phyloP scores from a whole-genome alignment of 306 rosid genomes.

The Vachellia pachyceras region DNA sequence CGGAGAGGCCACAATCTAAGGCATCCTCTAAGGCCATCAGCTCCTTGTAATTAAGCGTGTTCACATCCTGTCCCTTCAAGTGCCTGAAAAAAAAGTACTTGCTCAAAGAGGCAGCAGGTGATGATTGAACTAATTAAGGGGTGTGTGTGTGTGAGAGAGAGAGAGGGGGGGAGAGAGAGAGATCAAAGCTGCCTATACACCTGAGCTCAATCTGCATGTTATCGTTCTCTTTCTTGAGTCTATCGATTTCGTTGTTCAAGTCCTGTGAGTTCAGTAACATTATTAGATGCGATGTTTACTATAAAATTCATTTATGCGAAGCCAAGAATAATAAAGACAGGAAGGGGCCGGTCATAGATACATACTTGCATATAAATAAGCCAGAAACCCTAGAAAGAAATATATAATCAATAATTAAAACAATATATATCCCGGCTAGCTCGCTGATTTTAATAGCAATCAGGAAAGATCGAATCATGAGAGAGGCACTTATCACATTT shows the following conservation, averaged over 20 bases:
- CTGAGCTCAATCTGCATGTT: conserved; percentile 74
- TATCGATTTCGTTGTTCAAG: conserved; percentile 67
- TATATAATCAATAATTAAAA: background rate
- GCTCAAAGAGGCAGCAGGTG: background rate
- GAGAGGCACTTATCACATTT: background rate
- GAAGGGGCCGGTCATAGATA: background rate
- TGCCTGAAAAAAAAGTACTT: conserved; percentile 51
- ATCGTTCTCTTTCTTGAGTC: conserved; percentile 79
- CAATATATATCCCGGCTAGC: background rate
- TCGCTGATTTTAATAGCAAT: background rate
- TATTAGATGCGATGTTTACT: conserved; percentile 21
- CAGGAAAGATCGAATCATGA: background rate
- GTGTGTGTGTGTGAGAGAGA: no score
- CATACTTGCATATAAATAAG: background rate
- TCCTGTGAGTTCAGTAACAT: conserved; percentile 49
- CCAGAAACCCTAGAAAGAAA: conserved; percentile 23
- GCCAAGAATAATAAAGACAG: no score
- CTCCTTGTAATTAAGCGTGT: conserved; percentile 54
- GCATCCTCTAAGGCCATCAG: conserved; percentile 52
- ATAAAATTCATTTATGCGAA: background rate
- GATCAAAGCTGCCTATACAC: conserved; percentile 10
- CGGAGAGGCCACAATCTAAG: conserved; percentile 59
- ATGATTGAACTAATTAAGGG: background rate
- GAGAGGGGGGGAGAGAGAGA: background rate
- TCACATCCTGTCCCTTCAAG: conserved; percentile 67